Evolutionary conservation across 345 rosid species (phyloP).

Genomic region (Populus ilicifolia): DNA sequence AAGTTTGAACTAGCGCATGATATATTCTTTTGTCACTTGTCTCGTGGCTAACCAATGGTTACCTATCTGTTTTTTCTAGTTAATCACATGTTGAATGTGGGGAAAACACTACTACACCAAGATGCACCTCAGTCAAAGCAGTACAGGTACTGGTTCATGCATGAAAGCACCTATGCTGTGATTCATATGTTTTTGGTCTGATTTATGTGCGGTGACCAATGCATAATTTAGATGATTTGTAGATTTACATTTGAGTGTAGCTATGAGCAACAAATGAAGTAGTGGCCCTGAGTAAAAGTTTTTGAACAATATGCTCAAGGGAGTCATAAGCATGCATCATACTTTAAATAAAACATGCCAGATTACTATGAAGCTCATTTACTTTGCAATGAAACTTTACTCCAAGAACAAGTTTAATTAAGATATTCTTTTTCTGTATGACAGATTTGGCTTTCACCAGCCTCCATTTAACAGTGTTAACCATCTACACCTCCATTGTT

Average conservation of each 20-base stretch:
- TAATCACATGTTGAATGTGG: conserved; percentile 73
- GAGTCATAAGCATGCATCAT: background rate
- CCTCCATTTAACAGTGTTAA: conserved; percentile 81
- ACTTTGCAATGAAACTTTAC: background rate
- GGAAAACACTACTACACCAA: conserved; percentile 49
- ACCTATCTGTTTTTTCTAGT: conserved; percentile 37
- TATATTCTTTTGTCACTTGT: background rate
- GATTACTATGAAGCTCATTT: background rate
- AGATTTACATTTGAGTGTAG: background rate
- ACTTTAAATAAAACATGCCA: background rate
- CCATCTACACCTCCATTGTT: conserved; percentile 91
- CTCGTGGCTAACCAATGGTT: background rate
- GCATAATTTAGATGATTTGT: background rate
- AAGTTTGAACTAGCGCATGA: background rate
- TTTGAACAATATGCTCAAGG: too few relatives aligned
- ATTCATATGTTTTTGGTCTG: background rate
- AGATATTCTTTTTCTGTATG: conserved; percentile 14
- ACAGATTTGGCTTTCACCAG: conserved; percentile 82
- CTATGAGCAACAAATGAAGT: too few relatives aligned
- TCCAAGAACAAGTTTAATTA: conserved; percentile 2
- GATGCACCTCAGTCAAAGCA: conserved; percentile 58
- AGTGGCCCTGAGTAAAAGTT: too few relatives aligned
- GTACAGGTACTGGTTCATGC: conserved; percentile 44
- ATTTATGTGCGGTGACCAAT: background rate
- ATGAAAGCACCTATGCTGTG: background rate